Evolutionary conservation across 1,139 yeast genomes (phyloP).

Genomic region (Taiozyma onychis): DNA sequence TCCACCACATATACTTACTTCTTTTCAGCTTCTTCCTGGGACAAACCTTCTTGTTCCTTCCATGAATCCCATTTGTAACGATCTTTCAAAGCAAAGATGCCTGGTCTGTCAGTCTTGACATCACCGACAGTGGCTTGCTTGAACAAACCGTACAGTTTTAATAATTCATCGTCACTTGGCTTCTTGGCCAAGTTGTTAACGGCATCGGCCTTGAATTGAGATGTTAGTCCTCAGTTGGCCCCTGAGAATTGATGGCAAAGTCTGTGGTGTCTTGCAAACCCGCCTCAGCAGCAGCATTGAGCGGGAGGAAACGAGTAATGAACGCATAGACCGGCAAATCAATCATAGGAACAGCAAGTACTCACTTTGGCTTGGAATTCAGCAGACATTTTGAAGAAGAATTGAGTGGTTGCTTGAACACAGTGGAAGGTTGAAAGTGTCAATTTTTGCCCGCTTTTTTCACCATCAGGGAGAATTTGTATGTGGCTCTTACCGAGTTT

Average conservation of each 20-base stretch:
- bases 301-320: background rate
- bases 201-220: slow-evolving; percentile 55
- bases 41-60: slow-evolving; percentile 79
- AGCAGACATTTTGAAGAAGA: background rate
- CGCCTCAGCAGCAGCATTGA: background rate
- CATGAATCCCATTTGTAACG: slow-evolving; percentile 98
- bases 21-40: slow-evolving; percentile 88
- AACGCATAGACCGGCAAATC: background rate
- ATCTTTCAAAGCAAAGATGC: slow-evolving; percentile 87
- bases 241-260: background rate
- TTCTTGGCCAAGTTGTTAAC: slow-evolving; percentile 71
- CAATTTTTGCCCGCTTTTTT: background rate
- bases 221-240: background rate
- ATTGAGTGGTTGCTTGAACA: background rate
- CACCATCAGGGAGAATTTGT: too few species aligned
- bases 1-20: slow-evolving; percentile 27
- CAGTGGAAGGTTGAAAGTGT: background rate
- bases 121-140: slow-evolving; percentile 98
- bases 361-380: slow-evolving; percentile 1
- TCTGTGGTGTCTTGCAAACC: background rate
- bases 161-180: slow-evolving; percentile 83
- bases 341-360: background rate
- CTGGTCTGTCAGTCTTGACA: slow-evolving; percentile 77
- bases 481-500: background rate
- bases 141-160: slow-evolving; percentile 81